Base-by-base conservation (phyloP, 495 filamentous ascomycete species). In the Chaetomium cochliodes region DNA sequence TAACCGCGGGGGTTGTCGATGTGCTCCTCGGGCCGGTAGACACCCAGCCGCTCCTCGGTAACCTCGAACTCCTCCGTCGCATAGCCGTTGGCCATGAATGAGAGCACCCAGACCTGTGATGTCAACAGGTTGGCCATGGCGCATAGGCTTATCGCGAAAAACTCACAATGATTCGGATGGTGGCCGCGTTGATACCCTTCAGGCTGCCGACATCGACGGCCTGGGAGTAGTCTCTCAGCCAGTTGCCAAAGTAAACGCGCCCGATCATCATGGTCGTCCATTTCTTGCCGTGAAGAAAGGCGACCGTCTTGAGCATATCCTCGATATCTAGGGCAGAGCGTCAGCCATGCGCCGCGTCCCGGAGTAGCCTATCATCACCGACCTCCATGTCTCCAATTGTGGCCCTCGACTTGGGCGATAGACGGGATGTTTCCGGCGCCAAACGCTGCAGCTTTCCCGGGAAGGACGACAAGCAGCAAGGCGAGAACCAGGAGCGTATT, bases 21-120 rank as follows among this genome's bases (percentile, higher is more conserved):
- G 73, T 97, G 93, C 72, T 98, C 94, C 71, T 98, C 94, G 0
- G 94, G 92, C 15, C 94, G 84, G 72, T 98, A 98, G 63, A 92
- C 89, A 9, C 94, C 94, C 9, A 98, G 82, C 11, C 94, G 82
- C 47, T 97, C 93, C 5, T 89, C 84, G 5, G 94, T 98, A 53
- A 98, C 94, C 73, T 98, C 94, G 72, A 97, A 98, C 73, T 98
- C 94, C 18, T 82, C 90, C 0, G 94, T 98, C n/a, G 92, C 94
- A 80, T 96, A 98, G 23, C 94, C 94, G 76, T 97, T 94, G 58
- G 86, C 88, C 79, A 97, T 86, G 77, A 97, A 96, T 2, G 90
- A 90, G 28, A 97, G 83, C 61, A 96, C 84, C 93, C 93, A 97
- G 62, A 88, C 70, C 71, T 73, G 50, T 30, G n/a, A 33, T 0